Conservation (phyloP, 2,329 filamentous ascomycete genomes). For the Diaporthe citriasiana region DNA sequence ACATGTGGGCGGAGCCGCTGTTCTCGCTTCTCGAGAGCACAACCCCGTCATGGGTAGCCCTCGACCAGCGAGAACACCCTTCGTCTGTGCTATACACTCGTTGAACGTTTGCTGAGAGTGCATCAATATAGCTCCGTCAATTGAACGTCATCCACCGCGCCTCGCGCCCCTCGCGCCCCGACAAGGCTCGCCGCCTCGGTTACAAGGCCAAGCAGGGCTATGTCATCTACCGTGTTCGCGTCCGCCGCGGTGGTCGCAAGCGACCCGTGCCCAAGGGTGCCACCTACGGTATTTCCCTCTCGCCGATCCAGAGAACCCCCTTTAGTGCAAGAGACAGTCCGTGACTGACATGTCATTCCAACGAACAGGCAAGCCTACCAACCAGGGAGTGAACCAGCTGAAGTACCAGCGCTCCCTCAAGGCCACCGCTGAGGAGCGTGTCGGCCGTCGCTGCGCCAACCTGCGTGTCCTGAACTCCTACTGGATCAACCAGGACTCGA, state of each 20-base stretch:
- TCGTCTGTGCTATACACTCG: constrained; percentile 92
- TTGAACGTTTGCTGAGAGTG: constrained; percentile 99
- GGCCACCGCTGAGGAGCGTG: constrained; percentile 99
- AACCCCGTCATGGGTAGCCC: constrained; percentile 9
- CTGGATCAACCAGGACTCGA: constrained; percentile 99
- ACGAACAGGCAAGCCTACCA: constrained; percentile 95
- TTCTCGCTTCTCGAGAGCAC: constrained; percentile 34
- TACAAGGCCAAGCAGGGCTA: constrained; percentile 99
- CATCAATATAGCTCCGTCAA: constrained; percentile 99
- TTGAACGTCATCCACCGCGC: constrained; percentile 99
- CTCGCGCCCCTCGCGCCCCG: constrained; percentile 96
- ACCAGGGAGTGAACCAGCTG: constrained; percentile 99
- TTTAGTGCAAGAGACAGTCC: background rate
- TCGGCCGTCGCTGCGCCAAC: constrained; percentile 98
- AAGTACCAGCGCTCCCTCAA: constrained; percentile 99
- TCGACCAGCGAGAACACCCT: constrained; percentile 53
- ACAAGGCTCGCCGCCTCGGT: constrained; percentile 99
- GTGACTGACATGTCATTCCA: constrained; percentile 36
- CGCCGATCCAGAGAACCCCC: background rate
- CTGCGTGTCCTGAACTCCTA: constrained; percentile 99
- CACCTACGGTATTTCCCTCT: constrained; percentile 82
- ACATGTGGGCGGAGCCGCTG: constrained; percentile 46
- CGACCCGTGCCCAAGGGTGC: constrained; percentile 96
- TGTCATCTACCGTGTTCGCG: constrained; percentile 99
- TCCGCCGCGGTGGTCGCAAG: constrained; percentile 99